Evolutionary conservation across 179 eudicot species (phyloP).

Genomic region (Actinidia polygama): DNA sequence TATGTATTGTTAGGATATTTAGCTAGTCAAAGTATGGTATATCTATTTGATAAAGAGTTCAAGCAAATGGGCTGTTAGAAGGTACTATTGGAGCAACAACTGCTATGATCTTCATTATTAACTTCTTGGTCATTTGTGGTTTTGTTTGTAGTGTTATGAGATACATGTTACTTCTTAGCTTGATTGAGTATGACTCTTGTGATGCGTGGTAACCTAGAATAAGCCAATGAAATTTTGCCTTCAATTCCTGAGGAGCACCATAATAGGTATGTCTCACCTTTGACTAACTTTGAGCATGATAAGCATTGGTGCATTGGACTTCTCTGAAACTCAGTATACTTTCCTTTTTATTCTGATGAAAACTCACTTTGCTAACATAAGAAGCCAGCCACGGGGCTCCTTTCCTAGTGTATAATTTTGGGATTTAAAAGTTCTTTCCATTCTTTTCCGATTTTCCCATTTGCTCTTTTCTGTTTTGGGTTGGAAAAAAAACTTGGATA

Average conservation of each 20-base stretch:
- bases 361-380: neutral
- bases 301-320: neutral
- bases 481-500: too few species aligned
- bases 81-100: conserved; percentile 3
- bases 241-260: conserved; percentile 95
- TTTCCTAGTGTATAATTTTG: neutral
- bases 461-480: neutral
- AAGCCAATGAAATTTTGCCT: conserved; percentile 80
- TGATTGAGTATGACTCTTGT: conserved; percentile 97
- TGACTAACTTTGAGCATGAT: neutral
- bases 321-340: neutral
- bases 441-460: neutral
- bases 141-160: conserved; percentile 76
- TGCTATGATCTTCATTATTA: conserved; percentile 25
- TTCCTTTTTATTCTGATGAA: neutral
- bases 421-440: neutral
- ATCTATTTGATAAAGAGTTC: conserved; percentile 94
- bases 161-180: conserved; percentile 83
- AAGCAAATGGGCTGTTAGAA: conserved; percentile 61
- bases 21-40: conserved; percentile 68
- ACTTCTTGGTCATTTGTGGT: conserved; percentile 15
- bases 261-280: conserved; percentile 59
- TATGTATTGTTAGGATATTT: conserved; percentile 98
- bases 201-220: conserved; percentile 94
- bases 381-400: neutral